Conservation (phyloP, 2,329 filamentous ascomycete species). For the Colletotrichum sp. region DNA sequence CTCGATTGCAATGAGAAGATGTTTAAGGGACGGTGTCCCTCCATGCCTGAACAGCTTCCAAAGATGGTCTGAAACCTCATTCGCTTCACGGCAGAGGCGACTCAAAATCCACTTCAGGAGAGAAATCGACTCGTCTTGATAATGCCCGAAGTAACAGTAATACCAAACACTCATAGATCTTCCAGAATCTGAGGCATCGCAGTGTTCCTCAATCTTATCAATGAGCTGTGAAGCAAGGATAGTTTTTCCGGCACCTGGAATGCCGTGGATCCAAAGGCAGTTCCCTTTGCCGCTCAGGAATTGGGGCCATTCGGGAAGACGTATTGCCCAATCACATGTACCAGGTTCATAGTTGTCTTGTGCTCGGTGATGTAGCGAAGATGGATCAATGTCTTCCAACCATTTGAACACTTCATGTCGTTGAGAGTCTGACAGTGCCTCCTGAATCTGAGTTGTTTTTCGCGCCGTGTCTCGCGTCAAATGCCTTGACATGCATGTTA, state of each 20-base stretch:
- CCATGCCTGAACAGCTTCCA: neutral
- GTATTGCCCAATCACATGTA: neutral
- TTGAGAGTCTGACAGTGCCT: neutral
- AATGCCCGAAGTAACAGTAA: neutral
- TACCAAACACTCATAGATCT: neutral
- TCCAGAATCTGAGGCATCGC: accelerated
- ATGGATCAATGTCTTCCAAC: neutral
- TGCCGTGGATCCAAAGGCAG: neutral
- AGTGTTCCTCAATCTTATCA: accelerated
- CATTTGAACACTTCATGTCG: neutral
- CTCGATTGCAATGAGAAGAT: neutral
- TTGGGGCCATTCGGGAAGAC: neutral
- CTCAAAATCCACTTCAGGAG: neutral
- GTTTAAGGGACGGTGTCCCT: accelerated
- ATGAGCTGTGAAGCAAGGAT: neutral
- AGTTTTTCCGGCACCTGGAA: neutral
- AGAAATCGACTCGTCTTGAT: neutral
- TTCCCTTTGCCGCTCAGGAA: neutral
- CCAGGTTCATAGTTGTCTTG: neutral
- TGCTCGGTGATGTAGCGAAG: neutral
- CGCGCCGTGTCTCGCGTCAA: accelerated
- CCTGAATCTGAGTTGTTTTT: accelerated
- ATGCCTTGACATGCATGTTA: accelerated
- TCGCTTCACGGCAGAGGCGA: neutral
- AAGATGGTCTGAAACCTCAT: neutral